phyloP scores from a whole-genome alignment of 371 early-diverging fungal genomes.

The Lichtheimia hyalospora region DNA sequence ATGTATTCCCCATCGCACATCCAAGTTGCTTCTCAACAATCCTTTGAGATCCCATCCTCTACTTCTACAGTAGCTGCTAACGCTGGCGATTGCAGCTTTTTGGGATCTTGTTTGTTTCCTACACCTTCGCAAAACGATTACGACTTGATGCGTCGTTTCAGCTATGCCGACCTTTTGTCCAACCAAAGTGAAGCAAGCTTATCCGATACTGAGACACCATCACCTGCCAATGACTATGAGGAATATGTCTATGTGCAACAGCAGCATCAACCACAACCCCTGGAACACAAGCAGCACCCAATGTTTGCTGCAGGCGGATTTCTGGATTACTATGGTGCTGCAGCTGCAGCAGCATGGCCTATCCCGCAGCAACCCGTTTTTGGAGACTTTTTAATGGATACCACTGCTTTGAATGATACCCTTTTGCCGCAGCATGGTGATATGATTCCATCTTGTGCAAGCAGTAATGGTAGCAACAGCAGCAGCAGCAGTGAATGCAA shows the following conservation, averaged over 20 bases:
- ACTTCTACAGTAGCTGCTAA: slow-evolving; percentile 1
- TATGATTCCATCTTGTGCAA: neutral
- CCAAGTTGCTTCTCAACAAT: slow-evolving; percentile 15
- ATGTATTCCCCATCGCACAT: slow-evolving; percentile 18
- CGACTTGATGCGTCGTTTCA: slow-evolving; percentile 31
- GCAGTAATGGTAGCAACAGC: slow-evolving; percentile 1
- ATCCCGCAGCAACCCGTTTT: neutral
- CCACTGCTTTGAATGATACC: slow-evolving; percentile 16
- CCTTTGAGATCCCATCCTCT: neutral
- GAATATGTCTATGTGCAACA: slow-evolving; percentile 25
- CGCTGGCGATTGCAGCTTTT: slow-evolving; percentile 15
- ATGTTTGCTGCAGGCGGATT: neutral
- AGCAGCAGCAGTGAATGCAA: neutral
- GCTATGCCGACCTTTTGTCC: slow-evolving; percentile 34
- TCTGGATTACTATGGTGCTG: slow-evolving; percentile 1
- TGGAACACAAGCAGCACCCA: slow-evolving; percentile 9
- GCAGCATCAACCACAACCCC: slow-evolving; percentile 20
- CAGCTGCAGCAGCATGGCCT: neutral
- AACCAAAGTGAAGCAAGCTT: slow-evolving; percentile 34
- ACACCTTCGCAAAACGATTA: slow-evolving; percentile 4
- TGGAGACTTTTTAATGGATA: neutral
- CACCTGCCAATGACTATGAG: slow-evolving; percentile 32
- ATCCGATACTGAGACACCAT: slow-evolving; percentile 37
- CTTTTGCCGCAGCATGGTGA: neutral
- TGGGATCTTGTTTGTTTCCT: slow-evolving; percentile 3